Base-by-base conservation (phyloP, 23 red algal genomes). In the Pyropia haitanensis region DNA sequence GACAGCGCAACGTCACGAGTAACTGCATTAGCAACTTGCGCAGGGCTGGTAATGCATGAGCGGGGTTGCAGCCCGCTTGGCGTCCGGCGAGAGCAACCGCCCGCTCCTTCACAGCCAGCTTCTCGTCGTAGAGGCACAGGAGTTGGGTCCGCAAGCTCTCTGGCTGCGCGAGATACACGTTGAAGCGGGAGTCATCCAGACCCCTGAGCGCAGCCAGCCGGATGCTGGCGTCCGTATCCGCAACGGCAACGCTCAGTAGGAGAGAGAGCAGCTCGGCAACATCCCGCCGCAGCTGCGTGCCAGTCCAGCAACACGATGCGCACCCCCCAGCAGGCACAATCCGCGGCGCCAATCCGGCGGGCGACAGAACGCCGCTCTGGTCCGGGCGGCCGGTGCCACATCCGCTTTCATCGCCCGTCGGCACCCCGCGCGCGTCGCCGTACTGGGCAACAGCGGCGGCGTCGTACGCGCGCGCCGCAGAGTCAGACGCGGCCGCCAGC, bases 91-190 rank as follows among this genome's bases (percentile, higher is more conserved):
- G 61, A 18, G 73, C 67, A 14, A 98, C 49, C 2, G 94, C 86
- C 16, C 58, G 49, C 29, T 79, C 77, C 13, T 75, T 39, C 10
- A 98, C 80, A 29, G 44, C 73, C 29, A 85, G 51, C 27, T 79
- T 87, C 56, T 90, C 86, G 58, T 98, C 94, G 64, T 91, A 80
- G 2, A 90, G 74, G 24, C 73, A 80, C 49, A 87, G 31, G 9
- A 79, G 82, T 21, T 91, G 63, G 22, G 56, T 78, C 22, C 76
- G 58, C 17, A 96, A 65, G 51, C 60, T 63, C 34, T 89, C 76
- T 32, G 84, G 84, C 52, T 96, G 92, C 20, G 82, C 25, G 15
- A 96, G 71, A 44, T 96, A 98, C 23, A 52, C 49, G 27, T 76
- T 57, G 53, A 87, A 87, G 16, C 30, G 54, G 2, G 48, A 23